Base-by-base conservation (phyloP, 2,329 filamentous ascomycete species). In the Pseudogymnoascus sp. region DNA sequence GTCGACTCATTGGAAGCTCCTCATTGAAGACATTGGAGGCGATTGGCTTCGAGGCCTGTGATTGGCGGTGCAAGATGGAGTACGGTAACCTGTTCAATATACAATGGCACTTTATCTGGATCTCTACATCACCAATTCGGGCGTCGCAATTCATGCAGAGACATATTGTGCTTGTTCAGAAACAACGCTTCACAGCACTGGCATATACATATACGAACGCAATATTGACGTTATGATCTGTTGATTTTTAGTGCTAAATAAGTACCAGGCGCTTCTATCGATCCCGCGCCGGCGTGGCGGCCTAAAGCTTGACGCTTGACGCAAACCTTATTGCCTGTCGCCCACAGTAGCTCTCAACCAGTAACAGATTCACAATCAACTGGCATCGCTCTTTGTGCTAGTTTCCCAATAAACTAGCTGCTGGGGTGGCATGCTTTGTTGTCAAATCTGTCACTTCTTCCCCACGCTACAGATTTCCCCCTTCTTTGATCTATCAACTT, bases 331-430 rank as follows among this genome's bases (percentile, higher is more conserved):
- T 53, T 33, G 47, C 33, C 47, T 53, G 47, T 33, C 15, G 47
- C 22, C 47, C 47, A 53, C 47, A 53, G 9, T 53, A 33, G 47
- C 28, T 53, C 33, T 9, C 47, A 53, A 33, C 47, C 47, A 53
- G 47, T 53, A 33, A 15, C 47, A 58, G 30, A 39, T 41, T 62
- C 28, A 64, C 53, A 61, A 60, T 53, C 58, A 64, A 64, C 53
- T 41, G 35, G 43, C 39, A 5, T 61, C 61, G 28, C 58, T 15
- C 59, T 43, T 41, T 47, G 30, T 53, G 47, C 47, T 33, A 33
- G 47, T n/a, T 33, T 53, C 47, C 47, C 15, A 53, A 53, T 33
- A 53, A 53, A 53, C 47, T 53, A 53, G 47, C 47, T 59, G 58
- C 20, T 36, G 35, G 60, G 58, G 59, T 68, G 61, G 47, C 47